Evolutionary conservation across 1,284 basidiomycete species (phyloP).

Genomic region (Puccinia polysora): DNA sequence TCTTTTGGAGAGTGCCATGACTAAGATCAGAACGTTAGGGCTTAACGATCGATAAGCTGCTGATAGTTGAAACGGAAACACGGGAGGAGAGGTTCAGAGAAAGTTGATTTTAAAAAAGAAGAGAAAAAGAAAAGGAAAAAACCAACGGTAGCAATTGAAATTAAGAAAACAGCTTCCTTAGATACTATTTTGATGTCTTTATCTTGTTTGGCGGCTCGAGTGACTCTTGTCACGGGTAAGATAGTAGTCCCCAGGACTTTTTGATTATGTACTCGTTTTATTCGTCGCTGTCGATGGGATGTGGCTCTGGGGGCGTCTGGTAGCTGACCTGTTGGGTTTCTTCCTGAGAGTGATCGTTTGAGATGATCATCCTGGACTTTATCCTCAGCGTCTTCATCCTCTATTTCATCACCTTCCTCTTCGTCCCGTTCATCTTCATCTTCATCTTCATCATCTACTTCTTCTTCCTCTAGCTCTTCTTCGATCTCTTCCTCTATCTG

Average conservation of each 20-base stretch:
- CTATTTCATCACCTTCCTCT: slow-evolving; percentile 40
- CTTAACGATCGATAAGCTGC: too few species aligned
- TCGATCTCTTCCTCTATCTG: slow-evolving; percentile 48
- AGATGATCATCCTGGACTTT: slow-evolving; percentile 61
- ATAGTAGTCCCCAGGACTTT: slow-evolving; percentile 55
- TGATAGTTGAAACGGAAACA: too few species aligned
- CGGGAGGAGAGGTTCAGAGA: too few species aligned
- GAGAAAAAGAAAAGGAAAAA: neutral
- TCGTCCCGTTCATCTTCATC: slow-evolving; percentile 27
- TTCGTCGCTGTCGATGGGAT: neutral
- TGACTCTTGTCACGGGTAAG: slow-evolving; percentile 20
- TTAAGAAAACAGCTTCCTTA: slow-evolving; percentile 33
- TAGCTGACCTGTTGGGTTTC: slow-evolving; percentile 25
- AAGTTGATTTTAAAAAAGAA: neutral
- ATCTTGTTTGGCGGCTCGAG: slow-evolving; percentile 42
- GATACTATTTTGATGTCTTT: slow-evolving; percentile 43
- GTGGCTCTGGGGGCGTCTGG: neutral
- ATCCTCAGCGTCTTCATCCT: slow-evolving; percentile 58
- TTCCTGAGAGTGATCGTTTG: slow-evolving; percentile 60
- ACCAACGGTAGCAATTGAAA: slow-evolving; percentile 39
- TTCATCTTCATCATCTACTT: slow-evolving; percentile 37
- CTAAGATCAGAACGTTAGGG: too few species aligned
- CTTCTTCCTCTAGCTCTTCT: slow-evolving; percentile 49
- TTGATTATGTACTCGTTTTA: slow-evolving; percentile 50
- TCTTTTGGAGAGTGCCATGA: too few species aligned